Evolutionary conservation across 202 grass and related monocot genomes (phyloP), one percentile per base, ranked within the genome.

Genomic region (Zoysia matrella): DNA sequence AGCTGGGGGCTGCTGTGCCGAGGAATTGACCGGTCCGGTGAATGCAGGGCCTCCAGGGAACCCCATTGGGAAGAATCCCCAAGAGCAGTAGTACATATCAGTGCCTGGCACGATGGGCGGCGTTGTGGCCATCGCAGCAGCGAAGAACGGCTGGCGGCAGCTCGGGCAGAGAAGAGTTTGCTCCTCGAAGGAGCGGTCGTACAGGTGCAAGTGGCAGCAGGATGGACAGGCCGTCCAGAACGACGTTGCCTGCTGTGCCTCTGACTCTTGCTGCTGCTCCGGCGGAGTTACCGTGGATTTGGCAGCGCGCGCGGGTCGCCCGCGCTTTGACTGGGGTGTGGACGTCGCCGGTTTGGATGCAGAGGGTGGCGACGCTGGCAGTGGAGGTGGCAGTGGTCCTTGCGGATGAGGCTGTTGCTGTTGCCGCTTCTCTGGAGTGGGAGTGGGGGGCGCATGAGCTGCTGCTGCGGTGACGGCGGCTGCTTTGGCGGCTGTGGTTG

Each of bases 11-110:
- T 79, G 64, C 15, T 79, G 77, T n/a, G 40, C 51, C 10, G 64
- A 6, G n/a, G 42, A 69, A 78, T 66, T 55, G 15, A 55, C 39
- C 3, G 63, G 50, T 39, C n/a, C 52, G 3, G 77, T 1, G 52
- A 79, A 79, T 57, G 77, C 77, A 69, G 77, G 77, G n/a, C 65
- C 77, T 69, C 77, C 77, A 57, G 77, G 77, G 52, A 79, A 79
- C 11, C 77, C 89, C 64, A 91, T 57, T 5, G 89, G 89, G 11
- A 91, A 91, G 79, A 91, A 91, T 0, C 89, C 89, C 89, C 89
- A 91, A 1, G 85, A 87, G 60, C 89, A 91, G 72, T 88, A 91
- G 77, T 91, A 91, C 89, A 91, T 88, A 43, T 91, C 81, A 12
- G 85, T 78, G 50, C 83, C 89, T 3, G 89, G 85, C 49, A 91